A percentile compares a stretch with the other conserved stretches of the same genome.
phyloP scores from a whole-genome alignment of 371 early-diverging fungal species.

The Mucor velutinosus region DNA sequence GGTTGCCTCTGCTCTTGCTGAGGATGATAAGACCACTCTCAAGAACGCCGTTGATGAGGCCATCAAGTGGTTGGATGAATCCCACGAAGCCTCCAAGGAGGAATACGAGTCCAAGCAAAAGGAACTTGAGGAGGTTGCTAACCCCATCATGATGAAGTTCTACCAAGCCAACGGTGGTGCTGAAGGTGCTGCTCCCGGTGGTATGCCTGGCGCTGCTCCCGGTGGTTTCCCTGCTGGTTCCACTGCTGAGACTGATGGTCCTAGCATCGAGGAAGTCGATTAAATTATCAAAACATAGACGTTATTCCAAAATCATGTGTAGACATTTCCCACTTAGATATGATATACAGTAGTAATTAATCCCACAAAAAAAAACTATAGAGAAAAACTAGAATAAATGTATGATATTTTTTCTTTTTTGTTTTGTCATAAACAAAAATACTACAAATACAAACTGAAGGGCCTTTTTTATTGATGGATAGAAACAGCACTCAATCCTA shows the following conservation, averaged over 20 bases:
- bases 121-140: conserved; percentile 85
- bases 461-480: background rate
- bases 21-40: conserved; percentile 78
- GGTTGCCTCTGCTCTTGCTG: conserved; percentile 66
- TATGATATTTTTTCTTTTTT: background rate
- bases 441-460: background rate
- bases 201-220: conserved; percentile 35
- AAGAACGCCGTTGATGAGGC: conserved; percentile 81
- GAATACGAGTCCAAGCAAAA: conserved; percentile 88
- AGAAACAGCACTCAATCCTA: background rate
- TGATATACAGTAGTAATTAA: background rate
- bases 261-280: conserved; percentile 53
- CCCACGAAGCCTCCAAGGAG: conserved; percentile 87
- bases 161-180: conserved; percentile 76
- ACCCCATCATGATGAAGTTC: conserved; percentile 87
- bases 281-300: conserved; percentile 28
- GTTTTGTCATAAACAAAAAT: conserved; percentile 4
- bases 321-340: background rate
- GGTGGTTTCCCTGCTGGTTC: conserved; percentile 71
- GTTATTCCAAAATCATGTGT: background rate
- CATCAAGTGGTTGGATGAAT: conserved; percentile 86
- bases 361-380: background rate
- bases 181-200: conserved; percentile 65
- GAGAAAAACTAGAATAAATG: conserved; percentile 1
- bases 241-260: conserved; percentile 66